A percentile compares a stretch with the other conserved stretches of the same genome.
Evolutionary conservation across 2,329 filamentous ascomycete species (phyloP).

Genomic region (Pyrenochaeta sp.): DNA sequence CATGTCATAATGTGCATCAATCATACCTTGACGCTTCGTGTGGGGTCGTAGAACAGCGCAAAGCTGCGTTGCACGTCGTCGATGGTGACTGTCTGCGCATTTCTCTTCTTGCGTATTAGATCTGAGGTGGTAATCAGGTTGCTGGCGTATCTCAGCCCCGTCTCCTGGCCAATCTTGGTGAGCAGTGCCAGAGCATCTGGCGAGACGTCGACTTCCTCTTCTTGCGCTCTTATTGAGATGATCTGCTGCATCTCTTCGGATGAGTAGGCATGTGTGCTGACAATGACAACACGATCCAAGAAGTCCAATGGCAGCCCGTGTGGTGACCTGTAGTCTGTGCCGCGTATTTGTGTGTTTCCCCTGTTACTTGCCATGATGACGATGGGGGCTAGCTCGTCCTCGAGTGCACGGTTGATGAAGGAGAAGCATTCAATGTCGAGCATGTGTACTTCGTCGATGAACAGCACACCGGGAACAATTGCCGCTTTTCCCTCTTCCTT

Average conservation of each 20-base stretch:
- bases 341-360: conserved; percentile 88
- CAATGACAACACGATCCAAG: conserved; percentile 93
- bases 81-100: conserved; percentile 81
- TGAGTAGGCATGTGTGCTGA: conserved; percentile 87
- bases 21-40: conserved; percentile 76
- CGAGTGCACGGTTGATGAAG: conserved; percentile 95
- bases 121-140: conserved; percentile 97
- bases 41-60: conserved; percentile 90
- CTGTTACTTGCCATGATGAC: conserved; percentile 99
- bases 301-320: conserved; percentile 96
- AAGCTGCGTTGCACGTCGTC: conserved; percentile 94
- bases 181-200: conserved; percentile 90
- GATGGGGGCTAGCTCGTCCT: conserved; percentile 93
- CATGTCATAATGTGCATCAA: not conserved
- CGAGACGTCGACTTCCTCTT: conserved; percentile 93
- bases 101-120: conserved; percentile 84
- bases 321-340: conserved; percentile 90
- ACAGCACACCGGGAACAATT: conserved; percentile 95
- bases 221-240: conserved; percentile 87
- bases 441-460: conserved; percentile 99
- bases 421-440: conserved; percentile 99
- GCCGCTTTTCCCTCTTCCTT: conserved; percentile 99
- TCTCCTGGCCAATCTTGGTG: conserved; percentile 94
- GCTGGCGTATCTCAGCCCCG: conserved; percentile 92
- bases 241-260: conserved; percentile 91